A percentile compares a stretch with the other conserved stretches of the same genome.
Conservation (phyloP, 2,329 filamentous ascomycete species). For the Verticillium isaacii region DNA sequence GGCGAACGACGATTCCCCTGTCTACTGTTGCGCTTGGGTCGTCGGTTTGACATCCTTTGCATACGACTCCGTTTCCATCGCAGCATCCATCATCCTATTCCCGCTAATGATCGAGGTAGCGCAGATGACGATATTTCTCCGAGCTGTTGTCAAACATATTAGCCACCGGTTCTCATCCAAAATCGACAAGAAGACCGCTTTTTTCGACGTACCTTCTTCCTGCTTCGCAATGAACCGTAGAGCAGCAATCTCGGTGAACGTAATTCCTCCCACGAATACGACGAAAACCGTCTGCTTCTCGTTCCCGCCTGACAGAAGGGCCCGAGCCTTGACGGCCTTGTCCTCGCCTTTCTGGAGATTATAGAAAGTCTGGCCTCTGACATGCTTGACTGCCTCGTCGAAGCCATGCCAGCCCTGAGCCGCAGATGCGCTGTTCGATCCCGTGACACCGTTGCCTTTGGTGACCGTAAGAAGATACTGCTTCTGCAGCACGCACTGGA, state of each 20-base stretch:
- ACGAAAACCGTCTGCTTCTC: slow-evolving; percentile 84
- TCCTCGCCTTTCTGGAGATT: slow-evolving; percentile 89
- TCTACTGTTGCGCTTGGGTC: background rate
- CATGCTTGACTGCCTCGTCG: slow-evolving; percentile 85
- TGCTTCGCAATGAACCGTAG: slow-evolving; percentile 83
- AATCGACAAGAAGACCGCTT: background rate
- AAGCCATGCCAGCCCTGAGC: slow-evolving; percentile 88
- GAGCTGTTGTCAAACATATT: slow-evolving; percentile 37
- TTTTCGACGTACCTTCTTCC: slow-evolving; percentile 57
- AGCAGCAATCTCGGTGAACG: slow-evolving; percentile 92
- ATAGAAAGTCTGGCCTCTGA: slow-evolving; percentile 84
- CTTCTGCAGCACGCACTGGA: slow-evolving; percentile 92
- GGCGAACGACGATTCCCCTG: background rate
- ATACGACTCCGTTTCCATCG: slow-evolving; percentile 68
- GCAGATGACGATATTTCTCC: slow-evolving; percentile 83
- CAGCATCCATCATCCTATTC: slow-evolving; percentile 80
- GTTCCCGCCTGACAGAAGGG: slow-evolving; percentile 70
- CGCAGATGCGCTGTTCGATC: slow-evolving; percentile 35
- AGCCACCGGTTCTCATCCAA: background rate
- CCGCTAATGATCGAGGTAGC: slow-evolving; percentile 90
- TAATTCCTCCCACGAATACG: slow-evolving; percentile 97
- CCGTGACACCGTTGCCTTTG: slow-evolving; percentile 51
- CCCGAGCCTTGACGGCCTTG: slow-evolving; percentile 82
- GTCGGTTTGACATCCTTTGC: slow-evolving; percentile 29
- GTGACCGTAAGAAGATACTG: slow-evolving; percentile 70